These are phyloP conservation scores for Kalmanozyma brasiliensis DNA, from an alignment of 1,284 basidiomycete species.

Conservation along the genomic window DNA sequence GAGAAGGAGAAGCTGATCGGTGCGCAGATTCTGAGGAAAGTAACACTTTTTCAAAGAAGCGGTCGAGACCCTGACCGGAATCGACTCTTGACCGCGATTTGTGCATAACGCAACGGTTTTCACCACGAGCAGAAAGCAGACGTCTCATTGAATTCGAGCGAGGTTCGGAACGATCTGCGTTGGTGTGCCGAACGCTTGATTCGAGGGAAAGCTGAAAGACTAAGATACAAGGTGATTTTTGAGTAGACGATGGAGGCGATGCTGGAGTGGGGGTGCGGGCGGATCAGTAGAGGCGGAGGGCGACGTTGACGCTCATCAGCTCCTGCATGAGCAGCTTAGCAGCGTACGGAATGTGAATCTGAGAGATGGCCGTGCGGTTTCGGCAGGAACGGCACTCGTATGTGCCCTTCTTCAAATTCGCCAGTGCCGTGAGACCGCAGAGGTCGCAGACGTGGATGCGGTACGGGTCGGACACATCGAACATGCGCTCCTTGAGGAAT, in stretches of 20 bases:
- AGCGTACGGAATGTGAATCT: slow-evolving; percentile 69
- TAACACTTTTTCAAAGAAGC: slow-evolving; percentile 19
- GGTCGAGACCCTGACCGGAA: slow-evolving; percentile 22
- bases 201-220: no score
- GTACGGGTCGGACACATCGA: slow-evolving; percentile 65
- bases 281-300: slow-evolving; percentile 59
- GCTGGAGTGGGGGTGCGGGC: not conserved
- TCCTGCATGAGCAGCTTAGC: slow-evolving; percentile 85
- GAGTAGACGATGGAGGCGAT: not conserved
- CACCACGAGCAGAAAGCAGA: no score
- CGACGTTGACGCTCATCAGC: slow-evolving; percentile 71
- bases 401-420: slow-evolving; percentile 65
- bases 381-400: slow-evolving; percentile 66
- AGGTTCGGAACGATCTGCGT: no score
- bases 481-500: slow-evolving; percentile 76
- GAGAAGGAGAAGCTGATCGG: slow-evolving; percentile 18
- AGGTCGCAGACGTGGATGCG: slow-evolving; percentile 66
- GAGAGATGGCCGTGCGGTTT: slow-evolving; percentile 66
- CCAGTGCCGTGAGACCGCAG: slow-evolving; percentile 64
- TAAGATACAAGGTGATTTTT: slow-evolving; percentile 17
- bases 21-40: slow-evolving; percentile 22
- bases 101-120: no score
- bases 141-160: no score
- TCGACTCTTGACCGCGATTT: slow-evolving; percentile 1
- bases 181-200: no score